Evolutionary conservation across 208 protist species (phyloP), one percentile per base, ranked within the genome.

Genomic region (Acanthamoeba comandoni): DNA sequence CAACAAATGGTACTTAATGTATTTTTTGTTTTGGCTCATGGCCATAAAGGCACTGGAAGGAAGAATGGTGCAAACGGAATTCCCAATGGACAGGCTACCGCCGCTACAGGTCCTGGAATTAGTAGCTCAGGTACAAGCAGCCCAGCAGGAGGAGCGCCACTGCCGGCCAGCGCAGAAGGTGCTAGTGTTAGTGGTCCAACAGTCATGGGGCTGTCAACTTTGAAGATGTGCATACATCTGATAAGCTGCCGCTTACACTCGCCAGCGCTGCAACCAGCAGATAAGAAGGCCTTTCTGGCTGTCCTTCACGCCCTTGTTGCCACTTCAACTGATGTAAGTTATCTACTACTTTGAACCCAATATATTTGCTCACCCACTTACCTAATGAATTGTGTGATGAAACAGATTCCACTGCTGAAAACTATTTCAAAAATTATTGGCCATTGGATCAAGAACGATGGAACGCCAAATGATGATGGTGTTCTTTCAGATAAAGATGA

Each of bases 231-330:
- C 29, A 62, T 84, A 17, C 26, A 35, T 4, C 51, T 84, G 22
- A 62, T 84, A 22, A 62, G 73, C 51, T 17, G 39, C n/a, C 67
- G 67, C 73, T 17, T 84, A 5, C 24, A 62, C 17, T 55, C 31
- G 73, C 31, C 24, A 55, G 39, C 12, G 12, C 39, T 84, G n/a
- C 73, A 24, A 17, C 22, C 73, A 35, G 73, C 7, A 48, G 73
- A 84, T 15, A 84, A 84, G 73, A 84, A 84, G 51, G 73, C 13
- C n/a, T 84, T 84, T 31, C 43, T 84, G n/a, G 39, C 26, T 29
- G 52, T 55, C 39, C 73, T 84, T n/a, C 62, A 84, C 29, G 39
- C 52, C 51, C n/a, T 84, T 26, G 43, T 84, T 29, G 73, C 55
- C n/a, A 84, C 55, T 5, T 62, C 52, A 3, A 22, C 22, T 0